Evolutionary conservation across 495 filamentous ascomycete species (phyloP).

Genomic region (Penicillium canariense): DNA sequence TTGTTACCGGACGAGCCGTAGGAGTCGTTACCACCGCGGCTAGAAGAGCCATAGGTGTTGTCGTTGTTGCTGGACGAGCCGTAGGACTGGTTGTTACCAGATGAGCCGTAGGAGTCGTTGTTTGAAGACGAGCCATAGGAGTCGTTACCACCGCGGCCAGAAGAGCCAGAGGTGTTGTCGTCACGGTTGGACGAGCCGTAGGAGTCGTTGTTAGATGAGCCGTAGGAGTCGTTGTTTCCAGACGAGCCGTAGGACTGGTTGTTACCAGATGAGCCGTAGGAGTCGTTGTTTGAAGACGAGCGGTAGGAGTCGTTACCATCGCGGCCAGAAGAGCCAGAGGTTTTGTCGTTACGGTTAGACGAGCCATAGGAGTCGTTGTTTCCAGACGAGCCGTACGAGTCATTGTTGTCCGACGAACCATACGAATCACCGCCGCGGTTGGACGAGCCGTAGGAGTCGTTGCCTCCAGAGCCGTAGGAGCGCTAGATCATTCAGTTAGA

Average conservation of each 20-base stretch:
- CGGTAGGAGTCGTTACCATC: not conserved
- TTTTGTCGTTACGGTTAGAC: not conserved
- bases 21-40: not conserved
- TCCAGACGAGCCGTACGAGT: not conserved
- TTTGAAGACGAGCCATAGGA: not conserved
- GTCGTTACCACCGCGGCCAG: not conserved
- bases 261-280: not conserved
- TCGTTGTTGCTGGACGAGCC: not conserved
- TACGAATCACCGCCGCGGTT: not conserved
- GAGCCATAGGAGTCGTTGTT: not conserved
- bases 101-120: constrained; percentile 2
- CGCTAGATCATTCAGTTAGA: not conserved
- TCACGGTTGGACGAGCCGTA: not conserved
- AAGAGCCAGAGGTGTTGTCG: not conserved
- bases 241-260: not conserved
- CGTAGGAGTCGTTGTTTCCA: not conserved
- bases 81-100: not conserved
- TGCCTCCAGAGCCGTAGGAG: constrained; percentile 4
- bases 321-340: not conserved
- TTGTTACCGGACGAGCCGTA: not conserved
- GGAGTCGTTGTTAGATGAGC: not conserved
- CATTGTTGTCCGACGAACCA: not conserved
- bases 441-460: constrained; percentile 1
- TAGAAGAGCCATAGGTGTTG: not conserved
- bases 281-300: not conserved